These are phyloP conservation scores for Glomus cerebriforme DNA, from an alignment of 192 early-diverging fungal species.

Conservation along the genomic window DNA sequence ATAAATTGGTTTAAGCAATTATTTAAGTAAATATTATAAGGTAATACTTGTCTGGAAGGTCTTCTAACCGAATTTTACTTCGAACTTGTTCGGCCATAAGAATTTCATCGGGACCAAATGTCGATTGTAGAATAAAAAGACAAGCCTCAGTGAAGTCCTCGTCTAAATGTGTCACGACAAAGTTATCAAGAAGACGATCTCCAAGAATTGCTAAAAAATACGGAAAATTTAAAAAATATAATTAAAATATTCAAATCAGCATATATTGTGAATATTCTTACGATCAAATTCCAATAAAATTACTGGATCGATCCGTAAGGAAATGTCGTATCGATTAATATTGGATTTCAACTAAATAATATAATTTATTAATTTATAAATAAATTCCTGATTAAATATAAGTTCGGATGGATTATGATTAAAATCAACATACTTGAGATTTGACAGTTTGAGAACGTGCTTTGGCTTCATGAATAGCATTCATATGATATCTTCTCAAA, in stretches of 20 bases:
- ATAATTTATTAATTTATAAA: background rate
- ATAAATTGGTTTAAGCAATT: background rate
- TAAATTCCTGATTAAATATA: background rate
- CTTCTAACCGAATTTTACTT: constrained; percentile 24
- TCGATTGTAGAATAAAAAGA: constrained; percentile 31
- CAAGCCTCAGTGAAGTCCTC: background rate
- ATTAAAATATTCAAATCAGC: background rate
- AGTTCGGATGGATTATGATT: background rate
- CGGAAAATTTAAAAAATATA: background rate
- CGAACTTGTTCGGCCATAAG: constrained; percentile 39
- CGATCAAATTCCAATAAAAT: constrained; percentile 6
- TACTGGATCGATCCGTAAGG: background rate
- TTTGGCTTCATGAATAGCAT: constrained; percentile 11
- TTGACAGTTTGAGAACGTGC: background rate
- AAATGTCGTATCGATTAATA: constrained; percentile 15
- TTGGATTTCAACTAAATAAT: background rate
- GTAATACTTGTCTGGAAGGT: constrained; percentile 4
- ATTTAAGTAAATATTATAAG: background rate
- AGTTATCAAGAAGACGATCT: background rate
- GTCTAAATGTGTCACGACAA: background rate
- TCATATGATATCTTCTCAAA: constrained; percentile 26
- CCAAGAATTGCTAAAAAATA: background rate
- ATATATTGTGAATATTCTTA: background rate
- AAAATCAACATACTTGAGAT: background rate
- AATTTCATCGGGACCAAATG: constrained; percentile 19